Percentiles rank a stretch among this genome's conserved stretches.
Conservation (phyloP, 2,329 filamentous ascomycete species). For the Trichoderma harzianum region DNA sequence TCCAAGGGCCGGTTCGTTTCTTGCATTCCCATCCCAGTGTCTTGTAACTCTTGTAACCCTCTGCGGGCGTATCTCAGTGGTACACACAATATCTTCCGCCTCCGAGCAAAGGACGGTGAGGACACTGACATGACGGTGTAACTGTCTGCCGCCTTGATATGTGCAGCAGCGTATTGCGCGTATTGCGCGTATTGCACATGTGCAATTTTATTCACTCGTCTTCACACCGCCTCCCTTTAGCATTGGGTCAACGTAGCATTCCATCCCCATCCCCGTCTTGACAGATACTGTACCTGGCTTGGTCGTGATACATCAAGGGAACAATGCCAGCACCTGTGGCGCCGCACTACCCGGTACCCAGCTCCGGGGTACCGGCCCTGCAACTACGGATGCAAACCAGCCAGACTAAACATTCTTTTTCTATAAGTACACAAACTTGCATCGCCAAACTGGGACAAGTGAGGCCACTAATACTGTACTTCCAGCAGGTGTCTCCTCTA, state of each 20-base stretch:
- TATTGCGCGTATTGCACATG: background rate
- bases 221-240: background rate
- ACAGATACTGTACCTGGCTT: background rate
- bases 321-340: background rate
- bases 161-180: background rate
- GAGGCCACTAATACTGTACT: conserved; percentile 7
- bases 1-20: background rate
- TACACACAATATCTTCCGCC: background rate
- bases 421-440: background rate
- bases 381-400: background rate
- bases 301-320: background rate
- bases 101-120: background rate
- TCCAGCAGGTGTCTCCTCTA: background rate
- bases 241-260: background rate
- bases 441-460: conserved; percentile 6
- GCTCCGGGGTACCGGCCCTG: background rate
- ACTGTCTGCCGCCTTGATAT: background rate
- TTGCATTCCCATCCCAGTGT: background rate
- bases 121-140: background rate
- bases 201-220: background rate
- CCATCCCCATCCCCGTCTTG: background rate
- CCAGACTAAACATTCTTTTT: background rate
- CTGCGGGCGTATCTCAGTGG: background rate
- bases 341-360: conserved; percentile 9
- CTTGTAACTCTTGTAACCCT: background rate